Evolutionary conservation across 257 asterid species (phyloP), one percentile per base, ranked within the genome.

Genomic region (Henckelia pumila): DNA sequence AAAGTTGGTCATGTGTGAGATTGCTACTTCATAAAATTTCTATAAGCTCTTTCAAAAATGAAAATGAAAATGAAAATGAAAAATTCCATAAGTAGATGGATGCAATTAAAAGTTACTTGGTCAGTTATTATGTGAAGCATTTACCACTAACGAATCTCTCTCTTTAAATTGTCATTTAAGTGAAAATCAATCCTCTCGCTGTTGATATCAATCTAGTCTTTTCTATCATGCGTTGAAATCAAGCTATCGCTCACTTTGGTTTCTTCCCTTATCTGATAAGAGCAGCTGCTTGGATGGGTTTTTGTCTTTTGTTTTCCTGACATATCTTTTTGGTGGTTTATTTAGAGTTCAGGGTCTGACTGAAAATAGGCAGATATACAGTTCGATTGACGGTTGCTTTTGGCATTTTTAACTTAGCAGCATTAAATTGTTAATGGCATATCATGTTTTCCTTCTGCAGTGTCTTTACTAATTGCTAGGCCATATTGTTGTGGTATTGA

Each of bases 401-500:
- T 71, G 37, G 11, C 20, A 30, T 53, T 66, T 11, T 66, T 22
- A 65, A 61, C 6, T 66, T 20, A 33, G 52, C 57, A 53, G 59
- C 40, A 50, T 8, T 20, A 57, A 67, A 53, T 23, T 19, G n/a
- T 40, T 13, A 40, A 40, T 13, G 20, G 61, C 68, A 59, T 26
- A 67, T 37, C 13, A 24, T 55, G 28, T 8, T 60, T 64, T n/a
- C 35, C 63, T 40, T 59, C 32, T 68, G 62, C 63, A 57, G 28
- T 44, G 55, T 65, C 61, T 52, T 74, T 26, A 44, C 25, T 52
- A 53, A 21, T 52, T 68, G 68, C 28, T 59, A 58, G 7, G 66
- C 64, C 64, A 37, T 77, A 56, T 67, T 71, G 33, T 69, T 40
- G 49, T 44, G 69, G 55, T 70, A 75, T 75, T 71, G 68, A 63